Conservation (phyloP, 208 protist species). For the Leishmania major region DNA sequence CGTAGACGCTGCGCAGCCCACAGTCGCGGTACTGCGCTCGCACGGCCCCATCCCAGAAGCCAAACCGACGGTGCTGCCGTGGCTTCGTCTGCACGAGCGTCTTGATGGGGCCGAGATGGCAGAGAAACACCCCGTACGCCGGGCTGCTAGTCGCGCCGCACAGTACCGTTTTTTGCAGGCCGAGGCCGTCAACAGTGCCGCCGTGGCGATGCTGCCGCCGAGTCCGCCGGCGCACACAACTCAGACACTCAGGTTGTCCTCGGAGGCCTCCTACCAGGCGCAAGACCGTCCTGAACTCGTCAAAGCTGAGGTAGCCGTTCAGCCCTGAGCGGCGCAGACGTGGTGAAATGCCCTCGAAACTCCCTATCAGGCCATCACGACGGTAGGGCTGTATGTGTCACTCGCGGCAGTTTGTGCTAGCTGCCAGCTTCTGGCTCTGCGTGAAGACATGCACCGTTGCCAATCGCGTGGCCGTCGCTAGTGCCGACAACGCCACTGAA, state of each 20-base stretch:
- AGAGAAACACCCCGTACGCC: conserved; percentile 68
- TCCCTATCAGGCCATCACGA: conserved; percentile 50
- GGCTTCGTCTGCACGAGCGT: conserved; percentile 83
- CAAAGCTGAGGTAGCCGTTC: conserved; percentile 70
- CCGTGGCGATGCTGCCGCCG: conserved; percentile 49
- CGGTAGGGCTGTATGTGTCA: conserved; percentile 42
- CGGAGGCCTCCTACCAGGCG: conserved; percentile 34
- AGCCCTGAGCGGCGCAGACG: conserved; percentile 60
- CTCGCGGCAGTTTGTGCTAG: conserved; percentile 45
- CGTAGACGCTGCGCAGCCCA: conserved; percentile 62
- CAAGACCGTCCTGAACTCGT: conserved; percentile 60
- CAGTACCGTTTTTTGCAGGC: conserved; percentile 45
- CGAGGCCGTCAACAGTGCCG: conserved; percentile 26
- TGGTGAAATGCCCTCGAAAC: conserved; percentile 68
- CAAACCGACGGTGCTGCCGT: conserved; percentile 10
- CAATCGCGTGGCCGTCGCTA: conserved; percentile 73
- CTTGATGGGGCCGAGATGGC: conserved; percentile 81
- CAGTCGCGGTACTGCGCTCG: conserved; percentile 44
- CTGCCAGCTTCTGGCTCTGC: conserved; percentile 46
- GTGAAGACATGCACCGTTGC: conserved; percentile 85
- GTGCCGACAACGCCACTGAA: conserved; percentile 55
- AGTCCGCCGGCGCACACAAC: conserved; percentile 53
- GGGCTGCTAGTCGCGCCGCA: conserved; percentile 61
- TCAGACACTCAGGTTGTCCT: conserved; percentile 32
- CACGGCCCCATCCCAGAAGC: conserved; percentile 34